Evolutionary conservation across 2,329 filamentous ascomycete species (phyloP).

Genomic region (Didymella keratinophila): DNA sequence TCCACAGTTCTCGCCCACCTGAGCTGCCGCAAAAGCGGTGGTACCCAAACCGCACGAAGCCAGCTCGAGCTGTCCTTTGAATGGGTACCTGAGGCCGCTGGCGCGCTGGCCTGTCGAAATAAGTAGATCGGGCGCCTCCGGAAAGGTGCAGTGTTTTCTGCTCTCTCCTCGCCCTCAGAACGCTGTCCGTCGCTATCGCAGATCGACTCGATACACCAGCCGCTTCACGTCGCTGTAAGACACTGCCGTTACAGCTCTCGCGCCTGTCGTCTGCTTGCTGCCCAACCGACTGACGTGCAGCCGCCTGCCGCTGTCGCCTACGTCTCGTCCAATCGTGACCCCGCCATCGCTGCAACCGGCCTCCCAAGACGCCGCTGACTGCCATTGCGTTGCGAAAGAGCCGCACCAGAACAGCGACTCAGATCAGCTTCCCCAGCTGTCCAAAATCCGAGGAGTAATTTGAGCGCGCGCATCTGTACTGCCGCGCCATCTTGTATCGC

Average conservation of each 20-base stretch:
- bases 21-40: slow-evolving; percentile 34
- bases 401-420: slow-evolving; percentile 33
- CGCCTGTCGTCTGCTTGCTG: slow-evolving; percentile 36
- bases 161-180: slow-evolving; percentile 25
- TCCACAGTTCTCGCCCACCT: slow-evolving; percentile 38
- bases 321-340: slow-evolving; percentile 36
- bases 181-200: slow-evolving; percentile 19
- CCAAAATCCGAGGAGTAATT: slow-evolving; percentile 1
- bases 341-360: slow-evolving; percentile 33
- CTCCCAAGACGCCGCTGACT: slow-evolving; percentile 31
- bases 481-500: slow-evolving; percentile 29
- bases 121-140: slow-evolving; percentile 40
- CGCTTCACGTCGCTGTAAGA: slow-evolving; percentile 27
- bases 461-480: slow-evolving; percentile 26
- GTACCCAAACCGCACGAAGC: slow-evolving; percentile 37
- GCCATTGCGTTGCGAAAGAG: slow-evolving; percentile 36
- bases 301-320: slow-evolving; percentile 32
- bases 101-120: slow-evolving; percentile 29
- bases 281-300: slow-evolving; percentile 48
- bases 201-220: slow-evolving; percentile 11
- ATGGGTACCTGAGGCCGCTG: slow-evolving; percentile 37
- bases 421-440: slow-evolving; percentile 8
- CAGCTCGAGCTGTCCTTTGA: slow-evolving; percentile 32
- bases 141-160: slow-evolving; percentile 21
- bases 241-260: slow-evolving; percentile 20